A percentile compares a stretch with the other conserved stretches of the same genome.
Evolutionary conservation across 2,329 filamentous ascomycete species (phyloP).

Genomic region (Claviceps paspali): DNA sequence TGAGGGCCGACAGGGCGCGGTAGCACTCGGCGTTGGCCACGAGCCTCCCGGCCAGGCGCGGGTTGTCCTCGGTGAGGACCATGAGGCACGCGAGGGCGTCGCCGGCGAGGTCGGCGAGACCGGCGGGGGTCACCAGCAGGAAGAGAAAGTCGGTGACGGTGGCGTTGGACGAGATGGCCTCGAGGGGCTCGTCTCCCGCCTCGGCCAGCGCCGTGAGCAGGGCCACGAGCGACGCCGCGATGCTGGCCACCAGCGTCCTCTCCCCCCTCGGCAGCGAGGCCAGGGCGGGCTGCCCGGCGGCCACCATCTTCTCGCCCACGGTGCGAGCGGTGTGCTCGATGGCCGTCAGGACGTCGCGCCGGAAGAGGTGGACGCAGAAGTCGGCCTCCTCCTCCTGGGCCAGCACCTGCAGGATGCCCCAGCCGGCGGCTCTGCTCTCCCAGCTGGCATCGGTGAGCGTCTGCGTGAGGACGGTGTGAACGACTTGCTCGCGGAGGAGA

Average conservation of each 20-base stretch:
- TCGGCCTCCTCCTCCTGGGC: constrained; percentile 49
- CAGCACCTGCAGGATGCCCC: constrained; percentile 48
- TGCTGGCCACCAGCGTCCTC: constrained; percentile 36
- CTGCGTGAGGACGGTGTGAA: constrained; percentile 46
- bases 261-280: constrained; percentile 36
- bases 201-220: constrained; percentile 40
- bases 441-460: constrained; percentile 47
- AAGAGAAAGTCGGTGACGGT: constrained; percentile 39
- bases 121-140: constrained; percentile 29
- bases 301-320: constrained; percentile 28
- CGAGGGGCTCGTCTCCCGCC: constrained; percentile 44
- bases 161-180: constrained; percentile 33
- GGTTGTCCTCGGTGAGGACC: constrained; percentile 45
- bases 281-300: constrained; percentile 26
- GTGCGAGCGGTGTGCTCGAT: constrained; percentile 39
- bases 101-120: constrained; percentile 24
- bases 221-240: constrained; percentile 36
- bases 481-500: constrained; percentile 50
- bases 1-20: constrained; percentile 32
- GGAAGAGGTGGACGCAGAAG: constrained; percentile 50
- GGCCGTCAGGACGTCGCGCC: constrained; percentile 45
- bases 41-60: constrained; percentile 35
- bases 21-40: constrained; percentile 31
- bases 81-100: constrained; percentile 40
- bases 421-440: constrained; percentile 50